Percentiles rank a stretch among this genome's conserved stretches.
phyloP scores from a whole-genome alignment of 192 early-diverging fungal species.

The Coemansia brasiliensis region DNA sequence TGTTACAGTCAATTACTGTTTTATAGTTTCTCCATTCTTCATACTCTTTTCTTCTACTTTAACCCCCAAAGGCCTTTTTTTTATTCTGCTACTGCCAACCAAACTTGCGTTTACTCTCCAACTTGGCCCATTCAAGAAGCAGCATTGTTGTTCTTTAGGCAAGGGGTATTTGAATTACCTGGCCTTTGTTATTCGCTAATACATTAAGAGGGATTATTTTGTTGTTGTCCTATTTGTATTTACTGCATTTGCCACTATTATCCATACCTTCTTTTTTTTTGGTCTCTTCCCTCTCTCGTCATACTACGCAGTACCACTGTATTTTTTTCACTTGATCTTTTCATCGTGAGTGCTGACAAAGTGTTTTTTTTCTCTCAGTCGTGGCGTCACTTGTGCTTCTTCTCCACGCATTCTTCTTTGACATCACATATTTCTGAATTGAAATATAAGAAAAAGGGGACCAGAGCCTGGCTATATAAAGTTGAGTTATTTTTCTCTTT shows the following conservation, averaged over 20 bases:
- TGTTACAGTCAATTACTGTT: conserved; percentile 11
- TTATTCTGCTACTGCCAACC: conserved; percentile 4
- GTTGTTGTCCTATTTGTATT: not conserved
- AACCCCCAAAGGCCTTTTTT: too few species aligned
- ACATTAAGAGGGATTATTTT: too few species aligned
- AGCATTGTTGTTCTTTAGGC: not conserved
- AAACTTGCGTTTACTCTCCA: conserved; percentile 7
- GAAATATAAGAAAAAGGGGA: too few species aligned
- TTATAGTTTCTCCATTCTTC: conserved; percentile 13
- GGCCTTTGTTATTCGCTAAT: not conserved
- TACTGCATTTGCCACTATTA: conserved; percentile 13
- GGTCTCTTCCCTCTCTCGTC: not conserved
- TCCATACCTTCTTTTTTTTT: not conserved
- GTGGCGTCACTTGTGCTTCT: conserved; percentile 16
- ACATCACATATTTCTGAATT: too few species aligned
- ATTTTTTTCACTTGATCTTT: conserved; percentile 12
- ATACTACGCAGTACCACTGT: conserved; percentile 11
- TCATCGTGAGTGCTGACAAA: conserved; percentile 5
- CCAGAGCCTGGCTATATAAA: too few species aligned
- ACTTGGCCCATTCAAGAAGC: not conserved
- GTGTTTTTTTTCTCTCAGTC: not conserved
- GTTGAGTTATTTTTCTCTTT: not conserved
- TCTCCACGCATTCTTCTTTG: conserved; percentile 9
- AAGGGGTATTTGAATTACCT: not conserved
- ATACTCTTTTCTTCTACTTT: not conserved